A percentile compares a stretch with the other conserved stretches of the same genome.
These are phyloP conservation scores for Komagataea norvegica DNA, from an alignment of 1,139 yeast species.

Conservation along the genomic window DNA sequence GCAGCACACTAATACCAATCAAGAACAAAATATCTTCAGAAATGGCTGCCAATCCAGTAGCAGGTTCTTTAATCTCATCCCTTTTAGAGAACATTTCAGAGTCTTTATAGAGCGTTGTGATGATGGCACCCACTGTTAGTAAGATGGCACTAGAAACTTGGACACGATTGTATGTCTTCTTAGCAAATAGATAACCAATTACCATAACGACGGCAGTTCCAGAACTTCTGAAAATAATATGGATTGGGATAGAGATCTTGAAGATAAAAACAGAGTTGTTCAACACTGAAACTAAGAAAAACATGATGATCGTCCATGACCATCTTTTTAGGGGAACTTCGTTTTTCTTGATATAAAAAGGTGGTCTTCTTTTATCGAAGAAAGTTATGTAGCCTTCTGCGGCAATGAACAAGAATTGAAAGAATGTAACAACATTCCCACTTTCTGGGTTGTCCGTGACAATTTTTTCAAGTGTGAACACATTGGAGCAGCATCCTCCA, in stretches of 20 bases:
- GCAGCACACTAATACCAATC: constrained; percentile 42
- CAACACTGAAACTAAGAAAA: constrained; percentile 47
- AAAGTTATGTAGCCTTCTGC: constrained; percentile 39
- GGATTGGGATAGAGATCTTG: constrained; percentile 61
- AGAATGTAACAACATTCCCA: constrained; percentile 53
- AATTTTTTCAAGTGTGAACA: constrained; percentile 54
- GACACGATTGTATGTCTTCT: constrained; percentile 40
- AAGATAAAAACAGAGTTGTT: constrained; percentile 58
- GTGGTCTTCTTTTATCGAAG: constrained; percentile 28
- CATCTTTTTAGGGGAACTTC: constrained; percentile 47
- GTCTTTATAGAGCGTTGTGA: constrained; percentile 37
- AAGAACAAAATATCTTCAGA: constrained; percentile 27
- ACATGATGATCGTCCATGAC: constrained; percentile 45
- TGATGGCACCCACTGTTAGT: constrained; percentile 52
- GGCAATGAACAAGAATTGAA: constrained; percentile 55
- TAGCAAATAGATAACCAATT: constrained; percentile 45
- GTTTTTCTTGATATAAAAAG: constrained; percentile 30
- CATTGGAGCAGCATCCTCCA: constrained; percentile 75
- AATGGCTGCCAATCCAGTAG: constrained; percentile 6
- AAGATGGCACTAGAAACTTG: constrained; percentile 50
- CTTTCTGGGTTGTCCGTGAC: constrained; percentile 36
- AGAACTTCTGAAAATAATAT: constrained; percentile 62
- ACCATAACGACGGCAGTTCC: constrained; percentile 61
- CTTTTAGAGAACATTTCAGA: constrained; percentile 23
- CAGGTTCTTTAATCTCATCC: constrained; percentile 9